Conservation (phyloP, 2,329 filamentous ascomycete genomes). For the Alternaria longipes region DNA sequence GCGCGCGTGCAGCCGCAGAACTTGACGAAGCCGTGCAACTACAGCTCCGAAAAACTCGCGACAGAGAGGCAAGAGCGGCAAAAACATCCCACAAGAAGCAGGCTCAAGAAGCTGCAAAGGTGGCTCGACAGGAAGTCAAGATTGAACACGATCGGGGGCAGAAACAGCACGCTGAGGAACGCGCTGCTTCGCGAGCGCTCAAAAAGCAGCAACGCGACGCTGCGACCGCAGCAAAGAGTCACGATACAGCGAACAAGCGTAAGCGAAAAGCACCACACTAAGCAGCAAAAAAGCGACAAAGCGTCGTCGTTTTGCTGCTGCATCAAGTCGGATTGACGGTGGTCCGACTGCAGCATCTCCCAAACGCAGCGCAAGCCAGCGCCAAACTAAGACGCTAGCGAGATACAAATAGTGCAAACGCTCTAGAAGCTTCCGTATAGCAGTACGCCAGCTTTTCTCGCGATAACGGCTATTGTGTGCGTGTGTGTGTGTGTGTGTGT, state of each 20-base stretch:
- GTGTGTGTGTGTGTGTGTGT: no score
- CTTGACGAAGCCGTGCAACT: background rate
- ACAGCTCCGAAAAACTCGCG: background rate
- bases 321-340: background rate
- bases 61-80: background rate
- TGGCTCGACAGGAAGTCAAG: background rate
- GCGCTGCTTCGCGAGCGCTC: background rate
- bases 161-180: background rate
- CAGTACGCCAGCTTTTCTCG: background rate
- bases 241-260: background rate
- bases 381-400: background rate
- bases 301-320: conserved; percentile 4
- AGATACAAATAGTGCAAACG: background rate
- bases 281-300: conserved; percentile 1
- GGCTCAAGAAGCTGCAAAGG: background rate
- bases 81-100: background rate
- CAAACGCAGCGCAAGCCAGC: background rate
- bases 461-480: background rate
- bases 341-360: background rate
- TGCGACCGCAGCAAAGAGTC: background rate
- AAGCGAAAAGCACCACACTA: conserved; percentile 4
- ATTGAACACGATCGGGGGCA: background rate
- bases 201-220: conserved; percentile 4
- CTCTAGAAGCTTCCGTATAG: background rate
- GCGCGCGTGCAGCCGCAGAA: background rate